Evolutionary conservation across 2,329 filamentous ascomycete species (phyloP).

Genomic region (Alternaria atra): DNA sequence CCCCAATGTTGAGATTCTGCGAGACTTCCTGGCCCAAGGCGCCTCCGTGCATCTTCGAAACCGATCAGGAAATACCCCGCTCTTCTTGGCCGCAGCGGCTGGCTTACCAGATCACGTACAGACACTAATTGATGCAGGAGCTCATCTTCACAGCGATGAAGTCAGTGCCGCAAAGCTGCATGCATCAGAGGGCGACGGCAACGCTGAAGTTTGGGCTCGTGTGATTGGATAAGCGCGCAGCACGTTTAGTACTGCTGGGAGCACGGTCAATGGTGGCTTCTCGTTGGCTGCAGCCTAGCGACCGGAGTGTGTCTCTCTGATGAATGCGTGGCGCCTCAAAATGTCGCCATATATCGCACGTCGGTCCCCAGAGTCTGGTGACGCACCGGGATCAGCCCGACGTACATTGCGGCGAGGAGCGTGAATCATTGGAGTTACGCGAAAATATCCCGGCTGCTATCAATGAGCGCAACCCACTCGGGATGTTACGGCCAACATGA

Average conservation of each 20-base stretch:
- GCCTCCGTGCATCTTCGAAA: conserved; percentile 69
- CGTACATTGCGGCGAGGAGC: conserved; percentile 23
- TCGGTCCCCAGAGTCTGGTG: conserved; percentile 36
- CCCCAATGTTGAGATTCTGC: conserved; percentile 64
- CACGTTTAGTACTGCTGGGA: conserved; percentile 25
- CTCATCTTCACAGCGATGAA: conserved; percentile 68
- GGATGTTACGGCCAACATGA: neutral
- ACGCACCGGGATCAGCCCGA: conserved; percentile 33
- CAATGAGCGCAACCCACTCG: neutral
- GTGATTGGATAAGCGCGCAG: conserved; percentile 41
- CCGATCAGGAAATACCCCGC: conserved; percentile 64
- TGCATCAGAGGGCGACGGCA: conserved; percentile 45
- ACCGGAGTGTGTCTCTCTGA: conserved; percentile 21
- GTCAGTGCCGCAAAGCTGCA: conserved; percentile 61
- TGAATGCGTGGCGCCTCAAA: conserved; percentile 28
- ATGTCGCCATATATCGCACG: conserved; percentile 40
- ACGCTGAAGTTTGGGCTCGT: conserved; percentile 42
- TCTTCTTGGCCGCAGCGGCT: conserved; percentile 67
- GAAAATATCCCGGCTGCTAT: conserved; percentile 28
- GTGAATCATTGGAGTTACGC: conserved; percentile 34
- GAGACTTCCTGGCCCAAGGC: conserved; percentile 64
- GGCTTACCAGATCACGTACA: conserved; percentile 64
- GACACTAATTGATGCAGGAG: conserved; percentile 64
- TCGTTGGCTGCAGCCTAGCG: conserved; percentile 30
- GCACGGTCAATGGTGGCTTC: conserved; percentile 41